Evolutionary conservation across 129 eudicot genomes (phyloP).

Genomic region (Scalesia atractyloides): DNA sequence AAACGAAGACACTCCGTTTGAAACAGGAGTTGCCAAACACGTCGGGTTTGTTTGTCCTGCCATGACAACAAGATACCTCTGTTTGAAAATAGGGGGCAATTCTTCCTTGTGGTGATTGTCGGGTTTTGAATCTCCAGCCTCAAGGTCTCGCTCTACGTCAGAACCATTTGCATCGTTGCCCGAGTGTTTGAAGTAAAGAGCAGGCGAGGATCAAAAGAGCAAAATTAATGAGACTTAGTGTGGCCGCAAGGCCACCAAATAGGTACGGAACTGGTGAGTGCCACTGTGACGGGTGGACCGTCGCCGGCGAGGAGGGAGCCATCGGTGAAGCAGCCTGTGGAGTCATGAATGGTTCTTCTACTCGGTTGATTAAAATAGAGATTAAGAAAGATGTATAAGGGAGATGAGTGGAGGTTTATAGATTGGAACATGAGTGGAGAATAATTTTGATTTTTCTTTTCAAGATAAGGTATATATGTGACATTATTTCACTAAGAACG

Average conservation of each 20-base stretch:
- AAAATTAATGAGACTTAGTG: too few species aligned
- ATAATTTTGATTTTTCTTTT: too few species aligned
- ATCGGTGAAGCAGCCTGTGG: slow-evolving; percentile 21
- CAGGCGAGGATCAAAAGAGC: slow-evolving; percentile 71
- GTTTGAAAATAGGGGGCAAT: slow-evolving; percentile 38
- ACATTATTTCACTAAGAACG: too few species aligned
- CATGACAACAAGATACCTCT: slow-evolving; percentile 63
- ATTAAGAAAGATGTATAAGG: neutral
- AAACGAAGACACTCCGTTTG: slow-evolving; percentile 46
- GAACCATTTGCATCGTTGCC: slow-evolving; percentile 28
- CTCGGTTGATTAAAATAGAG: neutral
- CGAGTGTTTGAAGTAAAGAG: slow-evolving; percentile 63
- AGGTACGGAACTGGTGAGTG: slow-evolving; percentile 83
- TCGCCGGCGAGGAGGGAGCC: slow-evolving; percentile 33
- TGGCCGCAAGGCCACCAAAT: slow-evolving; percentile 73
- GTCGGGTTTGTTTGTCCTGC: slow-evolving; percentile 64
- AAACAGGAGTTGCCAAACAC: slow-evolving; percentile 57
- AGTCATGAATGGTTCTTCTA: slow-evolving; percentile 18
- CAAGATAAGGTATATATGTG: too few species aligned
- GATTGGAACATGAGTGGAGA: too few species aligned
- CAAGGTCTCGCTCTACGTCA: slow-evolving; percentile 44
- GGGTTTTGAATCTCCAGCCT: slow-evolving; percentile 39
- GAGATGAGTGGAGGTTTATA: too few species aligned
- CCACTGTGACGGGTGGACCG: slow-evolving; percentile 52
- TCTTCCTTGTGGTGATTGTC: neutral